Base-by-base conservation (phyloP, 352 stramenopile species). In the Albugo laibachii region DNA sequence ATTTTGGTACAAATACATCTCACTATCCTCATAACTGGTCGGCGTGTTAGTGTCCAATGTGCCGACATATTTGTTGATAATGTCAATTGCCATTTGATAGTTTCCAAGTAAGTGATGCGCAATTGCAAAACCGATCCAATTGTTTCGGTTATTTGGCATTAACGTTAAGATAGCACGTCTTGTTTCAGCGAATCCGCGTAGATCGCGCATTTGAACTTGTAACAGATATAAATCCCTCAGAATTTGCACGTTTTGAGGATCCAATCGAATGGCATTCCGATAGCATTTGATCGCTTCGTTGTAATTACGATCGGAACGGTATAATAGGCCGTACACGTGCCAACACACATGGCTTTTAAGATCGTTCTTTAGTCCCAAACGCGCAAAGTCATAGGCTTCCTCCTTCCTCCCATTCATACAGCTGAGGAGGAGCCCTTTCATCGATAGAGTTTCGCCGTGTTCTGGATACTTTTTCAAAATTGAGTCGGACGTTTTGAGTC, bases 221-320 rank as follows among this genome's bases (percentile, higher is more conserved):
- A 98, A 70, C 48, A 97, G 56, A 53, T 93, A 93, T 48, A 98
- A 60, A 62, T 99, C 95, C 24, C 91, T 80, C 40, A 98, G 62
- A 56, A 99, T 98, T 69, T 98, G 92, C 40, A 97, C 58, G 62
- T 98, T 98, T 43, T 97, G 76, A n/a, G 71, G 62, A 65, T 99
- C 93, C 48, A 97, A 95, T 31, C 88, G 73, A 36, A 99, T 76
- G 13, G 95, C 94, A 56, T 96, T 92, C 58, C 93, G 93, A 69
- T 98, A 99, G 60, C 92, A 97, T 75, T 98, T 98, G 61, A 98
- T 97, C 20, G 94, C 93, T 60, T 98, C 89, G 37, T 75, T 59
- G 64, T 99, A 98, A 58, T 98, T 97, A 40, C 86, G 79, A 61
- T 98, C 88, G 11, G 80, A 91, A 58, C 95, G 84, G 65, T 99